A percentile compares a stretch with the other conserved stretches of the same genome.
Evolutionary conservation across 2,329 filamentous ascomycete species (phyloP).

Genomic region (Colletotrichum sp.): DNA sequence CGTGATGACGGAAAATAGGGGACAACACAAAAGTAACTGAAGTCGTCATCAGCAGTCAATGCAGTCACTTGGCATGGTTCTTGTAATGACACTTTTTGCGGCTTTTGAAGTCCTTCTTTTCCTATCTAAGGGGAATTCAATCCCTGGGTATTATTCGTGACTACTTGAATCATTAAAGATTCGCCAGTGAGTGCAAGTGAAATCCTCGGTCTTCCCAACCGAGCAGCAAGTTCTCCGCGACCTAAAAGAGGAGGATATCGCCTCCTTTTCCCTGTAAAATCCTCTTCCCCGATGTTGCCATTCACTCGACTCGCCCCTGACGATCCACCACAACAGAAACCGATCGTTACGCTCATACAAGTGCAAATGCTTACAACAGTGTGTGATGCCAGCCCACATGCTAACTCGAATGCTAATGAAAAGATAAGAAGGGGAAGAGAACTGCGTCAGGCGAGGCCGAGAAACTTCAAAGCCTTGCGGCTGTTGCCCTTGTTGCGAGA

Average conservation of each 20-base stretch:
- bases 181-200: not conserved
- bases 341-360: not conserved
- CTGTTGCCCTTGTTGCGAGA: constrained; percentile 47
- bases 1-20: not conserved
- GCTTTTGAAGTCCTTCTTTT: not conserved
- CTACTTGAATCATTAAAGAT: not conserved
- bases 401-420: not conserved
- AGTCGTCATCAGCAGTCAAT: not conserved
- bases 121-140: not conserved
- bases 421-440: not conserved
- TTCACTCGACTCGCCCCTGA: not conserved
- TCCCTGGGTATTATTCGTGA: constrained; percentile 6
- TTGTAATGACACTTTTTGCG: not conserved
- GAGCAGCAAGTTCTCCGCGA: not conserved
- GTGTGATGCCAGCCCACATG: not conserved
- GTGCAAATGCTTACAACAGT: not conserved
- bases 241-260: not conserved
- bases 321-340: not conserved
- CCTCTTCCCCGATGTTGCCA: not conserved
- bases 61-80: not conserved
- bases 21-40: not conserved
- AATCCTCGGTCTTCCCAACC: not conserved
- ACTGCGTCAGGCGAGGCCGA: constrained; percentile 46
- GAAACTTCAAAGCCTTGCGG: constrained; percentile 59
- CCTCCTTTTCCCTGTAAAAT: not conserved